Conservation (phyloP, 352 stramenopile species). For the Phytophthora cajani region DNA sequence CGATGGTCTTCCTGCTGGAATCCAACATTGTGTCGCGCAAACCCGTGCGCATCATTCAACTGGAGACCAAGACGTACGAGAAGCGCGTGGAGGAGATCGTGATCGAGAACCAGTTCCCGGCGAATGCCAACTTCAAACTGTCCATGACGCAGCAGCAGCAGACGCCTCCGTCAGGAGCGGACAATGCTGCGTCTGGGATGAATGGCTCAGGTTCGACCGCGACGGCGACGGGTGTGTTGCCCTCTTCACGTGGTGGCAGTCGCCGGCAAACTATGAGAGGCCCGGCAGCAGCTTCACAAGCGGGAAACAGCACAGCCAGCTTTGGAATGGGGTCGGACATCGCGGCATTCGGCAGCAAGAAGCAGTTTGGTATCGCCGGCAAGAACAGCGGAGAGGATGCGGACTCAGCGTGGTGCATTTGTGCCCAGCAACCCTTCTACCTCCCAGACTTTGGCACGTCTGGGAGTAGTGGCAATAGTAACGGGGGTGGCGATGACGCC, state of each 20-base stretch:
- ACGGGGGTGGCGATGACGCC: constrained; percentile 13
- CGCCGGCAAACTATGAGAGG: constrained; percentile 17
- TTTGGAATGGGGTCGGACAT: constrained; percentile 15
- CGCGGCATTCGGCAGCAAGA: constrained; percentile 8
- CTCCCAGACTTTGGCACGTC: constrained; percentile 63
- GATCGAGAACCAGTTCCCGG: constrained; percentile 90
- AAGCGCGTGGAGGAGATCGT: constrained; percentile 76
- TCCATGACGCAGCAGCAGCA: constrained; percentile 66
- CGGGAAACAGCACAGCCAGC: constrained; percentile 6
- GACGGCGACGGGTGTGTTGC: not conserved
- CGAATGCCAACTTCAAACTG: constrained; percentile 73
- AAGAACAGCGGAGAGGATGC: constrained; percentile 44
- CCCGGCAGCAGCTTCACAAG: constrained; percentile 4
- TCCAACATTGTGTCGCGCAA: constrained; percentile 82
- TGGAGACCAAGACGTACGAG: constrained; percentile 84
- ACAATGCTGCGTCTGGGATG: constrained; percentile 6
- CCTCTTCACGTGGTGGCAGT: constrained; percentile 19
- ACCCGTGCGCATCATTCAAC: constrained; percentile 82
- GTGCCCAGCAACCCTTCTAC: constrained; percentile 75
- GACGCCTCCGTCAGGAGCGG: constrained; percentile 4
- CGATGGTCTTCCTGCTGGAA: constrained; percentile 92
- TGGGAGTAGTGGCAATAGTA: constrained; percentile 34
- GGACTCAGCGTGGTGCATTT: constrained; percentile 72
- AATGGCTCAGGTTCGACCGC: not conserved
- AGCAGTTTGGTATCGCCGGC: constrained; percentile 1